These are phyloP conservation scores for Vitellaria paradoxa DNA, from an alignment of 179 eudicot species.

Conservation along the genomic window DNA sequence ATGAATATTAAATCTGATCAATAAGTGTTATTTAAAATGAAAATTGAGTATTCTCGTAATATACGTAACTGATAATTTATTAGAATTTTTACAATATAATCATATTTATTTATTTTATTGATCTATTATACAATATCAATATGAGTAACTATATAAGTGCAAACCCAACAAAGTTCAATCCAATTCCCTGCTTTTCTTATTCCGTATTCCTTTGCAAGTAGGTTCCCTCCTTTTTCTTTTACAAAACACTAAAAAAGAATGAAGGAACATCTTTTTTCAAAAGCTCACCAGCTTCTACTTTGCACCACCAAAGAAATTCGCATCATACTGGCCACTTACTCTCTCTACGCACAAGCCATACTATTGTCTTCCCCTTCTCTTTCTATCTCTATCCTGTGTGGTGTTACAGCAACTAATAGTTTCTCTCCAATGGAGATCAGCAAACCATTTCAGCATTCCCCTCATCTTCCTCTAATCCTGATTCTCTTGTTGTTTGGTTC, in stretches of 20 bases:
- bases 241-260: constrained; percentile 6
- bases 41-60: too few relatives aligned
- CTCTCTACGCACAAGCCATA: neutral
- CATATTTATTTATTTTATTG: too few relatives aligned
- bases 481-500: constrained; percentile 19
- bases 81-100: too few relatives aligned
- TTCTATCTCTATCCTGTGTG: constrained; percentile 7
- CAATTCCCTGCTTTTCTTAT: constrained; percentile 20
- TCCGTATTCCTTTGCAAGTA: constrained; percentile 12
- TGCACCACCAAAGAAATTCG: constrained; percentile 28
- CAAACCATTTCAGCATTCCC: constrained; percentile 28
- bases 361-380: neutral
- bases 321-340: constrained; percentile 48
- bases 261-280: constrained; percentile 15
- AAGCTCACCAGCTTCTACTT: constrained; percentile 21
- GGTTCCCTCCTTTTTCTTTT: constrained; percentile 6
- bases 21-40: too few relatives aligned
- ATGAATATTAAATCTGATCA: too few relatives aligned
- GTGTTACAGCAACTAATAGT: neutral
- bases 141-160: constrained; percentile 1
- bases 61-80: too few relatives aligned
- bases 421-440: constrained; percentile 29
- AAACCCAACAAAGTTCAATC: constrained; percentile 17
- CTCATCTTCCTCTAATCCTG: constrained; percentile 18
- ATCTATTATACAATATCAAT: neutral